Percentiles rank a stretch among this genome's conserved stretches.
These are phyloP conservation scores for Yarrowia osloensis DNA, from an alignment of 805 yeast species.

Conservation along the genomic window DNA sequence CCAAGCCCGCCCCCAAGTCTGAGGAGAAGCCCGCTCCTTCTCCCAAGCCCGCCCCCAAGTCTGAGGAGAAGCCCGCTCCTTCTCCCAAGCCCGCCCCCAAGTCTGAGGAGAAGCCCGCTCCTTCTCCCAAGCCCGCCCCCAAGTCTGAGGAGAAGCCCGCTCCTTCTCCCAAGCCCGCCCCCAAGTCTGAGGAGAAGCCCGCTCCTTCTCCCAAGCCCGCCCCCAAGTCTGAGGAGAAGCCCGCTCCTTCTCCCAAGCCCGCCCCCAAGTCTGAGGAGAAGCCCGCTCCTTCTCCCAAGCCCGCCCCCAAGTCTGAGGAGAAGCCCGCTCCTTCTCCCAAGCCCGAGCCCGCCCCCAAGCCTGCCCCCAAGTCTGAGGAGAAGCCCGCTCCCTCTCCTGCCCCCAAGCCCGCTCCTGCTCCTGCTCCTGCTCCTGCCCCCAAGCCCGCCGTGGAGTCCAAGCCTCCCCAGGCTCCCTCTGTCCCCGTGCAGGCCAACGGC, in stretches of 20 bases:
- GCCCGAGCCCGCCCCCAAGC: no score
- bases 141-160: background rate
- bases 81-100: no score
- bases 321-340: background rate
- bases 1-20: background rate
- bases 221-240: background rate
- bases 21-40: background rate
- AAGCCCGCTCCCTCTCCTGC: no score
- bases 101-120: background rate
- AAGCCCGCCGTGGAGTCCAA: background rate
- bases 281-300: background rate
- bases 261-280: background rate
- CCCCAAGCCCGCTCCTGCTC: background rate
- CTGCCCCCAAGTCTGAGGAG: background rate
- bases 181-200: background rate
- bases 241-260: background rate
- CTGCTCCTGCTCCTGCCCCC: background rate
- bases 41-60: background rate
- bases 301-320: background rate
- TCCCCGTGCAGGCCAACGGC: constrained; percentile 2
- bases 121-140: constrained; percentile 1
- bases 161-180: background rate
- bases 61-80: no score
- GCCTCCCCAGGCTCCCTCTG: background rate
- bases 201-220: background rate